Conservation (phyloP, 2,329 filamentous ascomycete genomes). For the Aschersonia sp. region DNA sequence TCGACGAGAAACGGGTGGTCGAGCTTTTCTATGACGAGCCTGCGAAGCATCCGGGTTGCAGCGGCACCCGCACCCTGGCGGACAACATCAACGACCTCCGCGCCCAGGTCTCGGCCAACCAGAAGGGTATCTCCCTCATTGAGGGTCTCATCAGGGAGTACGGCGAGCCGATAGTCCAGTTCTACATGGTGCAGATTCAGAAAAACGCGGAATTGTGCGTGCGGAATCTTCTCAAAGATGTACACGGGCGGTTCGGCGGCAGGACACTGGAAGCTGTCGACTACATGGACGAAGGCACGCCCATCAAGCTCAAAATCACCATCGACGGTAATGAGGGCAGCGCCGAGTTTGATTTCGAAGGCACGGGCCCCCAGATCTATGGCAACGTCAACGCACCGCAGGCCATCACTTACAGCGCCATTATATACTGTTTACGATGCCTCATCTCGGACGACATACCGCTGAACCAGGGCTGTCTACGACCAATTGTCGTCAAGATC, state of each 20-base stretch:
- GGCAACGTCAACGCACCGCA: slow-evolving; percentile 71
- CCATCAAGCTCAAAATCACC: slow-evolving; percentile 58
- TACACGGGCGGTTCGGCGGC: slow-evolving; percentile 56
- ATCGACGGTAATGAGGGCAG: slow-evolving; percentile 65
- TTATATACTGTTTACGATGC: slow-evolving; percentile 72
- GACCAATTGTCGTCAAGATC: slow-evolving; percentile 61
- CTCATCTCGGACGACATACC: slow-evolving; percentile 73
- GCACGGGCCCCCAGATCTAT: slow-evolving; percentile 68
- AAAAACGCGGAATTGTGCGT: slow-evolving; percentile 66
- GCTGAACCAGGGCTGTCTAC: slow-evolving; percentile 69
- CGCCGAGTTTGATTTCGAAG: slow-evolving; percentile 66
- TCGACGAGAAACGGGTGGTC: slow-evolving; percentile 63
- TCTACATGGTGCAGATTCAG: slow-evolving; percentile 75
- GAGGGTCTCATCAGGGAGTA: slow-evolving; percentile 63
- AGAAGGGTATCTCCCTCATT: slow-evolving; percentile 76
- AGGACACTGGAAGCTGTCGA: slow-evolving; percentile 58
- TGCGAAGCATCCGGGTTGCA: slow-evolving; percentile 60
- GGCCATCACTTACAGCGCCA: slow-evolving; percentile 73
- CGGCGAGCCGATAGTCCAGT: slow-evolving; percentile 62
- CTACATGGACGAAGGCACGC: slow-evolving; percentile 74
- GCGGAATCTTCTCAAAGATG: slow-evolving; percentile 54
- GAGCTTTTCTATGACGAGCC: slow-evolving; percentile 62
- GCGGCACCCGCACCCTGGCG: slow-evolving; percentile 61
- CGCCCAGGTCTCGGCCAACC: slow-evolving; percentile 72
- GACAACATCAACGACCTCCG: slow-evolving; percentile 77